These are phyloP conservation scores for Helianthus tuberosus DNA, from an alignment of 129 eudicot genomes.

Conservation along the genomic window DNA sequence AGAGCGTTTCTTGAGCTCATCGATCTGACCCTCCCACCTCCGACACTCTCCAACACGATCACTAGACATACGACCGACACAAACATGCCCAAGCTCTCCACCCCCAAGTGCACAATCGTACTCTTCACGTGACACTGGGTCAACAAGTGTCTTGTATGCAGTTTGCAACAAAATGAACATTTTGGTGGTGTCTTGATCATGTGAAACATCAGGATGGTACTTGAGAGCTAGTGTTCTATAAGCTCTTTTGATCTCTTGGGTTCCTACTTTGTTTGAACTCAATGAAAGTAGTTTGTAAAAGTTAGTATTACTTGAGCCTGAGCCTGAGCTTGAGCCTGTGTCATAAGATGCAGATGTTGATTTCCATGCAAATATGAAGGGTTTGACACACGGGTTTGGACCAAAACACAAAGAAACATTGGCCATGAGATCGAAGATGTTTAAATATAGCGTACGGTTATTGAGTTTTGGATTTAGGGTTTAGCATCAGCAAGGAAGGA, in stretches of 20 bases:
- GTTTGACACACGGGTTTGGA: constrained; percentile 20
- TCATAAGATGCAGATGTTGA: constrained; percentile 21
- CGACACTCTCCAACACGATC: constrained; percentile 26
- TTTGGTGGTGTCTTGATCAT: constrained; percentile 27
- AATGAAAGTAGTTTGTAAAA: constrained; percentile 40
- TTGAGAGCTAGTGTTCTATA: constrained; percentile 43
- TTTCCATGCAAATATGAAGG: constrained; percentile 26
- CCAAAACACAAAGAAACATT: constrained; percentile 21
- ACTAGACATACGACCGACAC: neutral
- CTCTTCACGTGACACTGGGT: constrained; percentile 35
- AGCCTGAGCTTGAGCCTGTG: neutral
- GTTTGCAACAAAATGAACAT: constrained; percentile 30
- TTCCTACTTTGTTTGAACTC: constrained; percentile 35
- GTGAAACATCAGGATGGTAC: constrained; percentile 45
- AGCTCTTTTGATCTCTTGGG: constrained; percentile 40
- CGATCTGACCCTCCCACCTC: constrained; percentile 46
- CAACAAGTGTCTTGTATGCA: constrained; percentile 39
- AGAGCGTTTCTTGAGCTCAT: constrained; percentile 39
- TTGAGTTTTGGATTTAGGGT: neutral
- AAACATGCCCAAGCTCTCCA: constrained; percentile 19
- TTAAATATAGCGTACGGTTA: neutral
- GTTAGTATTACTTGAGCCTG: constrained; percentile 6
- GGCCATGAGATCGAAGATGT: constrained; percentile 14
- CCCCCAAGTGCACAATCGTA: constrained; percentile 31
- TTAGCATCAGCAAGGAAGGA: neutral